phyloP scores from a whole-genome alignment of 148 eudicot species.

The Linanthus parryae region DNA sequence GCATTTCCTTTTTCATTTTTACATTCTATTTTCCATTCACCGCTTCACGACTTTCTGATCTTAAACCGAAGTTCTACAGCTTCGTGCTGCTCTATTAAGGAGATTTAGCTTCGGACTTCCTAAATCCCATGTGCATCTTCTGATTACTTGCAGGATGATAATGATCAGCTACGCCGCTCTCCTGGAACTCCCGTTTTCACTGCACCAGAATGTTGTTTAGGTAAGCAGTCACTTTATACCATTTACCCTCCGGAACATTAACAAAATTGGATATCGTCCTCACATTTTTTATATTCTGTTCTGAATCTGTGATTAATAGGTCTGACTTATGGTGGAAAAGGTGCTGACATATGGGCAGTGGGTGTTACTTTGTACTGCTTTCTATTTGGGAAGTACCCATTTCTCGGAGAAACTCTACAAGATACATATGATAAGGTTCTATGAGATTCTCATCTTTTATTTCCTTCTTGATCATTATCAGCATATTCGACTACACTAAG shows the following conservation, averaged over 20 bases:
- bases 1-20: too few species aligned
- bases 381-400: constrained; percentile 83
- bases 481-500: not conserved
- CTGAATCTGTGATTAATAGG: constrained; percentile 43
- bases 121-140: too few species aligned
- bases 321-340: constrained; percentile 71
- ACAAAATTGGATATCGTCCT: too few species aligned
- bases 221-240: constrained; percentile 26
- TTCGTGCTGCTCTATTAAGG: too few species aligned
- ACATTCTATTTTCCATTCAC: too few species aligned
- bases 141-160: constrained; percentile 54
- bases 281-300: too few species aligned
- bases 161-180: constrained; percentile 93
- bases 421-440: constrained; percentile 94
- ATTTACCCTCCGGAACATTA: too few species aligned
- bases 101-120: too few species aligned
- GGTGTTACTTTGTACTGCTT: constrained; percentile 85
- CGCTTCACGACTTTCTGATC: too few species aligned
- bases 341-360: constrained; percentile 98
- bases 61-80: too few species aligned
- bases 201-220: constrained; percentile 97
- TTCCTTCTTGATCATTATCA: not conserved
- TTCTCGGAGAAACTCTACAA: constrained; percentile 87
- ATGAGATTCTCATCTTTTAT: not conserved
- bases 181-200: constrained; percentile 99